Conservation (phyloP, 83 land plant species). For the Picea abies region DNA sequence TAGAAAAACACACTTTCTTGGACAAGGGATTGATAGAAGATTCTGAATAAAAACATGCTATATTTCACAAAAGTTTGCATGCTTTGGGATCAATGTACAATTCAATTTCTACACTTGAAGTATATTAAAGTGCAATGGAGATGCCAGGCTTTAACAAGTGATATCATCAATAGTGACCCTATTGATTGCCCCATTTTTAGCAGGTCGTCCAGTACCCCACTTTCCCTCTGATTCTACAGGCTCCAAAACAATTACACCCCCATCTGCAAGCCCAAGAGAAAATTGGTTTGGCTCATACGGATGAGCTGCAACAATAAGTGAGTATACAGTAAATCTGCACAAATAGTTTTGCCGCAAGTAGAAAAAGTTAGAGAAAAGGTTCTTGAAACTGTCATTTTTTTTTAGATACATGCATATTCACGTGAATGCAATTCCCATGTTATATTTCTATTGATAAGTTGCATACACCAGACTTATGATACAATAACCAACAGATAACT, state of each 20-base stretch:
- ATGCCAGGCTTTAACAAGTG: neutral
- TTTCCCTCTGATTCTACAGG: slow-evolving; percentile 84
- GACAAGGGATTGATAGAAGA: neutral
- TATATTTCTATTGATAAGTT: neutral
- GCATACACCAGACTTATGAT: neutral
- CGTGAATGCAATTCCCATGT: neutral
- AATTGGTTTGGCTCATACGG: slow-evolving; percentile 85
- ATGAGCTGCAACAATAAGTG: slow-evolving; percentile 84
- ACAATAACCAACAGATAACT: neutral
- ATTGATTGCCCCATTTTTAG: slow-evolving; percentile 62
- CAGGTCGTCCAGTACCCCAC: slow-evolving; percentile 84
- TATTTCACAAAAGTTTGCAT: neutral
- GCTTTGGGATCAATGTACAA: slow-evolving; percentile 13
- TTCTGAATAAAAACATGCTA: slow-evolving; percentile 6
- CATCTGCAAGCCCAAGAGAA: slow-evolving; percentile 84
- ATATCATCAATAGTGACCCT: slow-evolving; percentile 20
- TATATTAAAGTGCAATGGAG: neutral
- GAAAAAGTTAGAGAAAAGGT: neutral
- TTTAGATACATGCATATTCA: neutral
- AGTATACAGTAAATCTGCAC: slow-evolving; percentile 62
- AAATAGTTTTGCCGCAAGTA: neutral
- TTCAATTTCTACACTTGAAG: neutral
- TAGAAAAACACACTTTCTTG: neutral
- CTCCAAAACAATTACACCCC: slow-evolving; percentile 72
- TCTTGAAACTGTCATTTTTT: neutral